Percentiles rank a stretch among this genome's conserved stretches.
Conservation (phyloP, 202 grass and related monocot species). For the Setaria viridis region DNA sequence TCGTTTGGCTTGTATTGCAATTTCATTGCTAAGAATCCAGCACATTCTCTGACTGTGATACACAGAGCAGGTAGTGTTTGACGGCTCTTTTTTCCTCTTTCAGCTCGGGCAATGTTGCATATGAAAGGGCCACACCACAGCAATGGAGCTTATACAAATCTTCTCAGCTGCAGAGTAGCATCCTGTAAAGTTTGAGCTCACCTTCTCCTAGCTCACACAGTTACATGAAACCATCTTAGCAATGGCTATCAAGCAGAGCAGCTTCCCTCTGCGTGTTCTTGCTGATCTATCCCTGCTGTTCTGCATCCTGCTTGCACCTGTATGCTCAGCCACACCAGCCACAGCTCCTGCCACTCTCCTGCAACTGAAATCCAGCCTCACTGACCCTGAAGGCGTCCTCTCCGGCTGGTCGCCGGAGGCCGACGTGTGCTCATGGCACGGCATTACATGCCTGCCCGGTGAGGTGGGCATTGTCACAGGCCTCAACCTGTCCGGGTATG, state of each 20-base stretch:
- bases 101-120: slow-evolving; percentile 28
- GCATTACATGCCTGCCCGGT: slow-evolving; percentile 58
- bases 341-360: slow-evolving; percentile 50
- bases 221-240: slow-evolving; percentile 44
- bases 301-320: slow-evolving; percentile 40
- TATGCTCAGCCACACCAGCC: slow-evolving; percentile 45
- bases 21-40: slow-evolving; percentile 45
- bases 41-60: slow-evolving; percentile 40
- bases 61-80: slow-evolving; percentile 57
- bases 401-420: slow-evolving; percentile 61
- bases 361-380: slow-evolving; percentile 66
- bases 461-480: slow-evolving; percentile 49
- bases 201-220: not conserved
- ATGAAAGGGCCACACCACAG: slow-evolving; percentile 21
- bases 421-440: slow-evolving; percentile 78
- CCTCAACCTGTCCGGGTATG: slow-evolving; percentile 73
- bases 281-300: slow-evolving; percentile 37
- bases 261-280: slow-evolving; percentile 27
- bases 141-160: slow-evolving; percentile 40
- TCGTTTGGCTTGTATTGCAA: slow-evolving; percentile 56
- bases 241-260: slow-evolving; percentile 42
- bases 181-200: slow-evolving; percentile 41
- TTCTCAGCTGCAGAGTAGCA: slow-evolving; percentile 42
- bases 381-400: slow-evolving; percentile 60
- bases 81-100: slow-evolving; percentile 22